Base-by-base conservation (phyloP, 805 yeast species). In the Cyberlindnera sargentensis region DNA sequence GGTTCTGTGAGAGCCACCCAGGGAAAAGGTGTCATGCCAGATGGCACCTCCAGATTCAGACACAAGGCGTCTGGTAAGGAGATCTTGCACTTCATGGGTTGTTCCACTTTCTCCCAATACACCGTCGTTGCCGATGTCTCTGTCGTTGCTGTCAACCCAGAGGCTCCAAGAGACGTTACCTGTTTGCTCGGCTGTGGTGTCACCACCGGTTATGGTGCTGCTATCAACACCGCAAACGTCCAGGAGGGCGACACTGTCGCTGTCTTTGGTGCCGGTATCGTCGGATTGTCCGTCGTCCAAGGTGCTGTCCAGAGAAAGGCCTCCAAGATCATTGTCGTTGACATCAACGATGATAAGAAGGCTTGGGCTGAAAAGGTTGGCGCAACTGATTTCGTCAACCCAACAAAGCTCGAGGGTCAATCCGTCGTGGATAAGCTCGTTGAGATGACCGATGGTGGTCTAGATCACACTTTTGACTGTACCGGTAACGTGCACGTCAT, bases 21-120 rank as follows among this genome's bases (percentile, higher is more conserved):
- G 66, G 98, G 99, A 64, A 83, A 86, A 61, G 99, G 99, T 65
- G 84, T 91, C 46, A 85, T 93, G 96, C 99, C 99, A 49, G 99
- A 93, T 63, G 99, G 98, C 23, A 91, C 99, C 40, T 66, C 85
- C 37, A 80, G 99, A 66, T 91, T 93, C 73, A 79, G 75, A 51
- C 80, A 84, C 63, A 62, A 64, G 51, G 65, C 70, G 40, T 80
- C 82, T 60, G 99, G 99, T 53, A 76, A 93, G 70, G 76, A 80
- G 36, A 67, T 93, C 43, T 73, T 80, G 57, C 98, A 93, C 67
- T 93, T 87, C 66, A 93, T 93, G 99, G 99, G 99, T 40, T 86
- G 96, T 66, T 91, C 98, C 31, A 85, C 97, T 28, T 93, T 93
- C 68, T 81, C 96, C 33, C 95, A 93, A 71, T 93, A 93, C 66